phyloP scores from a whole-genome alignment of 306 rosid species.

The Cucurbita argyrosperma region DNA sequence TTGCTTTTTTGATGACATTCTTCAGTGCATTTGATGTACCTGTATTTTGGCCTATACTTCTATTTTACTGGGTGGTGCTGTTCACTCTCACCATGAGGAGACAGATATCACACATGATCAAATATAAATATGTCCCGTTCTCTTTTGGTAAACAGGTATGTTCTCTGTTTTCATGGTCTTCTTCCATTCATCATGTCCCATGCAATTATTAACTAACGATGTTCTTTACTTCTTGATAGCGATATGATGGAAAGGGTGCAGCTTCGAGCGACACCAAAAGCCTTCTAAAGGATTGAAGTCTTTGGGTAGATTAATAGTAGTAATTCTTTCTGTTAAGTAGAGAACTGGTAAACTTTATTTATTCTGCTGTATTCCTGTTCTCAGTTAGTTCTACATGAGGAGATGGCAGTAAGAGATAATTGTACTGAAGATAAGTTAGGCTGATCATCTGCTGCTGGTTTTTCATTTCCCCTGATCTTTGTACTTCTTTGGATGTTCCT shows the following conservation, averaged over 20 bases:
- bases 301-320: constrained; percentile 18
- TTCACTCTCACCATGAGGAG: constrained; percentile 83
- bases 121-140: constrained; percentile 88
- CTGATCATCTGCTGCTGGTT: constrained; percentile 10
- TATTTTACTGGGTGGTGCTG: constrained; percentile 80
- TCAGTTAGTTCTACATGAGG: constrained; percentile 20
- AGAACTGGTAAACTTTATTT: constrained; percentile 12
- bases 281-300: constrained; percentile 33
- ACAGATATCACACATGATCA: constrained; percentile 90
- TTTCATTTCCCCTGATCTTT: constrained; percentile 4
- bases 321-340: constrained; percentile 14
- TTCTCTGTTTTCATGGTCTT: neutral
- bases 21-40: constrained; percentile 57
- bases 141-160: constrained; percentile 83
- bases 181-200: neutral
- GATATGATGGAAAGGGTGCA: constrained; percentile 54
- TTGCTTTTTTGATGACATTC: constrained; percentile 83
- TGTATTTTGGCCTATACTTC: constrained; percentile 95
- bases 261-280: constrained; percentile 28
- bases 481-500: constrained; percentile 9
- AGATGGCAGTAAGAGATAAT: constrained; percentile 15
- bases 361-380: constrained; percentile 20
- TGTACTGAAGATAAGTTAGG: constrained; percentile 17
- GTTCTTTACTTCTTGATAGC: constrained; percentile 23
- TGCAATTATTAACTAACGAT: constrained; percentile 1